Conservation (phyloP, 169 alveolate species). For the Theileria annulata region DNA sequence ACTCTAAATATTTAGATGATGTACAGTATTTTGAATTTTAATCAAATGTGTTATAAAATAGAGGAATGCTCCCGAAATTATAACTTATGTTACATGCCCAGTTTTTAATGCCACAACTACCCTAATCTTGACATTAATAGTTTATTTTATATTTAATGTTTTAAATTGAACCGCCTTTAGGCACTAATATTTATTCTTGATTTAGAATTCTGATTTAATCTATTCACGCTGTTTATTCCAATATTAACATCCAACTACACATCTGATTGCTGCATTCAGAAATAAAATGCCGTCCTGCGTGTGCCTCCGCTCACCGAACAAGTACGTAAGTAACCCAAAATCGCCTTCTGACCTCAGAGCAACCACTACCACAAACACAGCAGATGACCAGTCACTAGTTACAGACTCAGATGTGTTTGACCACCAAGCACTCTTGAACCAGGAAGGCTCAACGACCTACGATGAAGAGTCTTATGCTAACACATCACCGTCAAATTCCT, state of each 20-base stretch:
- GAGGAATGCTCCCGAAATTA: background rate
- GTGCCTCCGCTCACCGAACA: background rate
- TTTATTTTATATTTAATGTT: background rate
- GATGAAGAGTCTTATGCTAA: background rate
- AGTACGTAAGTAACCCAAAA: slow-evolving; percentile 4
- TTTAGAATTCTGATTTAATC: background rate
- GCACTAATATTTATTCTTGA: background rate
- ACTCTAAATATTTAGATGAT: background rate
- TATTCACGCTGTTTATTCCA: background rate
- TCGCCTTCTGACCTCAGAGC: background rate
- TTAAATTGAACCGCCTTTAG: background rate
- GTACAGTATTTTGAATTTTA: background rate
- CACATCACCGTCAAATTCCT: background rate
- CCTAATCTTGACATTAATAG: background rate
- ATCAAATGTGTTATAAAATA: background rate
- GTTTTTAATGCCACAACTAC: background rate
- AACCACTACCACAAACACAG: background rate
- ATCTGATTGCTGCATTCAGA: background rate
- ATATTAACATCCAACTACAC: slow-evolving; percentile 1
- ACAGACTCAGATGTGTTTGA: slow-evolving; percentile 40
- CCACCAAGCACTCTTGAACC: slow-evolving; percentile 12
- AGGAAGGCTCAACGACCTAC: slow-evolving; percentile 12
- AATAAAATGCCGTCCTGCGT: slow-evolving; percentile 1
- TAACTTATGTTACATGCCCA: background rate
- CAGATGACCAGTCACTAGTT: slow-evolving; percentile 13